Conservation (phyloP, 1,284 basidiomycete genomes). For the Trichosporon sp. region DNA sequence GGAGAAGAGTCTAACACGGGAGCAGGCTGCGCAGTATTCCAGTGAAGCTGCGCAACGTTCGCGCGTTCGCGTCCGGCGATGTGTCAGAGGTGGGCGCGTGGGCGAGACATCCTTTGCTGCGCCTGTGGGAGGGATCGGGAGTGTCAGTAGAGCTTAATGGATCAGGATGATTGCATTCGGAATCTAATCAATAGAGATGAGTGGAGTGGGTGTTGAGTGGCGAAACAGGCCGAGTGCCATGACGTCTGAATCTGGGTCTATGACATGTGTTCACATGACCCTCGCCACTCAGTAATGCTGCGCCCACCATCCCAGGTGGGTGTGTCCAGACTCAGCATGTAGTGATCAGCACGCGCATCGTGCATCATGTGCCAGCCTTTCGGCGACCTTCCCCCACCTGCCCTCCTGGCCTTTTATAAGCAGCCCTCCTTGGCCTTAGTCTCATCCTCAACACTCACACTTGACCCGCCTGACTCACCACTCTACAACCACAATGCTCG, state of each 20-base stretch:
- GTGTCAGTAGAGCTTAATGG: not conserved
- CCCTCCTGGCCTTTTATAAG: not conserved
- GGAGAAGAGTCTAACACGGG: not conserved
- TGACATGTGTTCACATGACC: slow-evolving; percentile 6
- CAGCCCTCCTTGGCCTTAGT: not conserved
- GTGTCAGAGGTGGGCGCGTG: not conserved
- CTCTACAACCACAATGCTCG: slow-evolving; percentile 19
- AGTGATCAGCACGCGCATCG: not conserved
- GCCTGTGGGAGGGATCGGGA: not conserved
- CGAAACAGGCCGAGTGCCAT: not conserved
- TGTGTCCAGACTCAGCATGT: too few relatives aligned
- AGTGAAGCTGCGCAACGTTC: not conserved
- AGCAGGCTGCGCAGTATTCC: slow-evolving; percentile 3
- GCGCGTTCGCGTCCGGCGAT: not conserved
- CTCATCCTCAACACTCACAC: not conserved
- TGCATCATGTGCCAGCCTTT: slow-evolving; percentile 9
- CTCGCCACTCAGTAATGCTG: not conserved
- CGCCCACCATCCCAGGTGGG: not conserved
- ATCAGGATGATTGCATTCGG: not conserved
- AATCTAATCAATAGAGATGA: not conserved
- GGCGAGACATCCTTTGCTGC: not conserved
- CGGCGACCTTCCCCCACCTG: slow-evolving; percentile 5
- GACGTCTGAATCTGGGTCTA: slow-evolving; percentile 5
- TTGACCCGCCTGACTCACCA: not conserved
- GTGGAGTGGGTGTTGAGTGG: slow-evolving; percentile 14